phyloP scores from a whole-genome alignment of 2,329 filamentous ascomycete genomes.

The Chaetomium strumarium region DNA sequence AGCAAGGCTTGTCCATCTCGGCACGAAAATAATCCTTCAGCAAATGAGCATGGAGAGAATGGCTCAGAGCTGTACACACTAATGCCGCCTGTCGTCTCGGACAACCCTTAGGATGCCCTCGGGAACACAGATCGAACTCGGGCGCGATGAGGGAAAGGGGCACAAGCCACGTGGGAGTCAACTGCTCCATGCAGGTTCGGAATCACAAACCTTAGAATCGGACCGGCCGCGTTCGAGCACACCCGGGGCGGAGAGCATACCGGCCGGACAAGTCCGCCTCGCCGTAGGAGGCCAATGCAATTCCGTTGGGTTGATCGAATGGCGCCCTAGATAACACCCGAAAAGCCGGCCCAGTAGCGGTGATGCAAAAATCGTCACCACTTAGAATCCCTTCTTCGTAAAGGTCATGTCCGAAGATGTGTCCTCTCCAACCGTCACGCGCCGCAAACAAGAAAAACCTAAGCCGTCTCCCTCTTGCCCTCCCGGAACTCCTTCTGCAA shows the following conservation, averaged over 20 bases:
- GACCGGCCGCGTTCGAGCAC: background rate
- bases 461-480: constrained; percentile 52
- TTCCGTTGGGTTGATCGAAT: constrained; percentile 22
- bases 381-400: constrained; percentile 24
- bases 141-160: background rate
- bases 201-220: constrained; percentile 5
- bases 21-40: constrained; percentile 54
- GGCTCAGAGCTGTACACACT: constrained; percentile 55
- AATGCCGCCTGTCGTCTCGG: constrained; percentile 39
- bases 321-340: constrained; percentile 28
- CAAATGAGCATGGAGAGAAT: constrained; percentile 41
- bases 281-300: constrained; percentile 23
- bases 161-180: background rate
- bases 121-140: background rate
- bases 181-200: background rate
- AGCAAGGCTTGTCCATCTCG: constrained; percentile 45
- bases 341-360: constrained; percentile 24
- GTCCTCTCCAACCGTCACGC: constrained; percentile 14
- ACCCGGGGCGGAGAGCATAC: constrained; percentile 4
- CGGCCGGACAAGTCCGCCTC: constrained; percentile 18
- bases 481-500: constrained; percentile 93
- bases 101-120: constrained; percentile 1
- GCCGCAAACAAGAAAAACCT: constrained; percentile 18
- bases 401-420: constrained; percentile 25
- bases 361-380: constrained; percentile 17